A percentile compares a stretch with the other conserved stretches of the same genome.
phyloP scores from a whole-genome alignment of 352 stramenopile species.

The Phytophthora aleatoria region DNA sequence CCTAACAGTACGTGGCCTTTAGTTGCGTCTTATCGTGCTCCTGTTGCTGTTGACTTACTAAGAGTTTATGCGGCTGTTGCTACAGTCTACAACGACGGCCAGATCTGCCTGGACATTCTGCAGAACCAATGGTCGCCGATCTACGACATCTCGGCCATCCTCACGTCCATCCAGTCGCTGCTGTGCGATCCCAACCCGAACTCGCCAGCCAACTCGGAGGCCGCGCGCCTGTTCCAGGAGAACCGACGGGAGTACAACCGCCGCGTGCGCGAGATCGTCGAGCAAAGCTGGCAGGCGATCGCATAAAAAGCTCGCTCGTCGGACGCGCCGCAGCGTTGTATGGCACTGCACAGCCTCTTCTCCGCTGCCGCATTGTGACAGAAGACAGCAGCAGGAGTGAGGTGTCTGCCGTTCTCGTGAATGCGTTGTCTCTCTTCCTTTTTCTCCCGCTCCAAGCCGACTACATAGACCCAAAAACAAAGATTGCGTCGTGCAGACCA shows the following conservation, averaged over 20 bases:
- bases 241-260: conserved; percentile 99
- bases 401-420: conserved; percentile 18
- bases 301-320: conserved; percentile 47
- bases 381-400: conserved; percentile 6
- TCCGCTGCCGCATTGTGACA: conserved; percentile 2
- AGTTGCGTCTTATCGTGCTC: background rate
- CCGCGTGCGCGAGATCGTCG: conserved; percentile 98
- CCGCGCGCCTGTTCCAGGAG: conserved; percentile 97
- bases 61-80: background rate
- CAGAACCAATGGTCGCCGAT: conserved; percentile 99
- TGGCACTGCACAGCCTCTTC: conserved; percentile 12
- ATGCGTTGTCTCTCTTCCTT: conserved; percentile 18
- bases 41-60: conserved; percentile 7
- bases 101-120: conserved; percentile 99
- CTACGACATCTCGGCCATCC: conserved; percentile 99
- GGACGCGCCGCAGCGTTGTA: conserved; percentile 20
- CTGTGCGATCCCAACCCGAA: conserved; percentile 99
- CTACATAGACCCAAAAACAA: conserved; percentile 9
- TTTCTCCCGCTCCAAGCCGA: conserved; percentile 15
- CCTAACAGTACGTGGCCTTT: conserved; percentile 93
- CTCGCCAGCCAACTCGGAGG: conserved; percentile 98
- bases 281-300: conserved; percentile 96
- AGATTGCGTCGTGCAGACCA: conserved; percentile 11
- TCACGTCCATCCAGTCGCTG: conserved; percentile 99
- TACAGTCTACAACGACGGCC: conserved; percentile 89